These are phyloP conservation scores for Colletotrichum spaethianum DNA, from an alignment of 2,329 filamentous ascomycete species.

Conservation along the genomic window DNA sequence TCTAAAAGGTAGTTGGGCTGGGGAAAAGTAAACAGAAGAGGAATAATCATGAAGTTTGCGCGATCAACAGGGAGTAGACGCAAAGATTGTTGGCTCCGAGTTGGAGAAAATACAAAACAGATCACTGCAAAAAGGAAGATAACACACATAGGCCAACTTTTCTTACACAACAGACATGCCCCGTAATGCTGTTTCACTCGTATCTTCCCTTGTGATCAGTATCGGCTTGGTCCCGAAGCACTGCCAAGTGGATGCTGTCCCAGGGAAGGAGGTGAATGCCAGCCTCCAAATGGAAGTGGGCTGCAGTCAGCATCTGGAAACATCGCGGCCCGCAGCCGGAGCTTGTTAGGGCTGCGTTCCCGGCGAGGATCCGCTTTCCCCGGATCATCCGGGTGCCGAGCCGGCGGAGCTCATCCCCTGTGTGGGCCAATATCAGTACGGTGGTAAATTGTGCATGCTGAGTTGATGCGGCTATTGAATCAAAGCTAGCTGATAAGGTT, in stretches of 20 bases:
- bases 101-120: background rate
- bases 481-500: background rate
- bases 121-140: background rate
- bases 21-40: too few species aligned
- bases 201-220: background rate
- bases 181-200: too few species aligned
- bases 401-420: background rate
- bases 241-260: background rate
- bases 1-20: too few species aligned
- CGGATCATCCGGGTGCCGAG: conserved; percentile 1
- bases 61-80: background rate
- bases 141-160: background rate
- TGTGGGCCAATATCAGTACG: background rate
- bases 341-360: conserved; percentile 1
- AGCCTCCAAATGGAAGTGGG: background rate
- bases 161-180: too few species aligned
- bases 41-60: background rate
- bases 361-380: conserved; percentile 1
- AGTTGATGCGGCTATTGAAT: background rate
- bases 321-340: background rate
- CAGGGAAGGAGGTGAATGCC: background rate
- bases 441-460: background rate
- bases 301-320: background rate
- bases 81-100: background rate
- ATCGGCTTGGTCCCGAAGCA: background rate